Conservation (phyloP, 2,329 filamentous ascomycete genomes). For the Alternaria ventricosa region DNA sequence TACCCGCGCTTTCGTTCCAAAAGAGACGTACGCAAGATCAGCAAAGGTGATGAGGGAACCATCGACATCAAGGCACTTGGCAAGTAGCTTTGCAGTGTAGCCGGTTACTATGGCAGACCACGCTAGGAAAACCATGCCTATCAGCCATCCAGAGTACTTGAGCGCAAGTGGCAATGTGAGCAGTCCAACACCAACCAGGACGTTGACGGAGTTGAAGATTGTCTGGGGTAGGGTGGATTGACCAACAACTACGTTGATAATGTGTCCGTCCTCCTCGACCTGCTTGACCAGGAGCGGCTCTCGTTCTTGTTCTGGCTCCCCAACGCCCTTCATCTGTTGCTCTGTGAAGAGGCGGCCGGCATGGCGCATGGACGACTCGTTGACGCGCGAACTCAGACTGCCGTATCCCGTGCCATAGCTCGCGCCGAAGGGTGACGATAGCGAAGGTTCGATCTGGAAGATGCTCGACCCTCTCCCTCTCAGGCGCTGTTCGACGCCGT, state of each 20-base stretch:
- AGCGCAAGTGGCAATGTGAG: constrained; percentile 88
- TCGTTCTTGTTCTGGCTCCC: constrained; percentile 54
- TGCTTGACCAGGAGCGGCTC: constrained; percentile 87
- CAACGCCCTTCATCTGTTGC: constrained; percentile 53
- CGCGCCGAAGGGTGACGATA: constrained; percentile 73
- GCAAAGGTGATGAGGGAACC: constrained; percentile 89
- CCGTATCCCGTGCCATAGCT: constrained; percentile 73
- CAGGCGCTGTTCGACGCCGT: constrained; percentile 35
- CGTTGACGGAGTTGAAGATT: constrained; percentile 94
- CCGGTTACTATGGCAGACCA: constrained; percentile 77
- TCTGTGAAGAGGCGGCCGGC: constrained; percentile 59
- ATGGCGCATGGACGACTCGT: constrained; percentile 63
- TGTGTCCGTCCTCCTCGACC: constrained; percentile 81
- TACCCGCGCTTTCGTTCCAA: constrained; percentile 80
- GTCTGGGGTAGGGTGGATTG: constrained; percentile 97
- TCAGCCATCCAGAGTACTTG: constrained; percentile 86
- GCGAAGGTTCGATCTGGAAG: constrained; percentile 58
- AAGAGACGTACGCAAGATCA: constrained; percentile 89
- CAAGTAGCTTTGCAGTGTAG: constrained; percentile 85
- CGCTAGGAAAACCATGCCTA: constrained; percentile 76
- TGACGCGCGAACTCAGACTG: constrained; percentile 63
- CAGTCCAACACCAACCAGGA: constrained; percentile 87
- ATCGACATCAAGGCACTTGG: constrained; percentile 88
- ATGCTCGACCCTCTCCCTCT: constrained; percentile 51
- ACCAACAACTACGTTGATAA: constrained; percentile 83